Evolutionary conservation across 192 early-diverging fungal species (phyloP).

Genomic region (Podila epicladia): DNA sequence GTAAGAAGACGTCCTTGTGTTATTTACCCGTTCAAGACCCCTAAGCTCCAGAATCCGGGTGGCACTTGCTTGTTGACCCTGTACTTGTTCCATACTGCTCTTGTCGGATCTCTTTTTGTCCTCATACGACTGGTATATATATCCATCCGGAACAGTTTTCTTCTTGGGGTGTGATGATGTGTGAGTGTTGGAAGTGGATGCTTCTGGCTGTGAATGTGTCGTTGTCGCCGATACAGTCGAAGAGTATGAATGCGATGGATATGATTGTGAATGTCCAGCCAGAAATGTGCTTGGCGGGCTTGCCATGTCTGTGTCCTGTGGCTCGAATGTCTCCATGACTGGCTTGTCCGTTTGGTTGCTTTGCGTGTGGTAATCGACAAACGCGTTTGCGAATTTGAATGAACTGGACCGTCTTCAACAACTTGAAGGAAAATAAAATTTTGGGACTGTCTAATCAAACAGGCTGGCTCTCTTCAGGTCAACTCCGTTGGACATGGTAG

Average conservation of each 20-base stretch:
- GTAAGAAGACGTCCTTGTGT: background rate
- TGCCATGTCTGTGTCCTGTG: conserved; percentile 40
- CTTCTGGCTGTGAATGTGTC: background rate
- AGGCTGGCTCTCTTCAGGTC: no score
- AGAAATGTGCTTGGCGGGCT: conserved; percentile 30
- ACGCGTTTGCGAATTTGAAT: background rate
- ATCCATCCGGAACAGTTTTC: conserved; percentile 30
- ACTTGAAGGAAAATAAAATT: no score
- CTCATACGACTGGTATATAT: conserved; percentile 42
- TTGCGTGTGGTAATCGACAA: background rate
- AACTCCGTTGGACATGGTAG: no score
- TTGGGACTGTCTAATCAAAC: no score
- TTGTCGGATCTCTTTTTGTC: conserved; percentile 3
- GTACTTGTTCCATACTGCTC: background rate
- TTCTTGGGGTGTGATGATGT: conserved; percentile 4
- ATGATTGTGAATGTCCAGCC: background rate
- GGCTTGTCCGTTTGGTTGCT: background rate
- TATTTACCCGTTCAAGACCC: conserved; percentile 39
- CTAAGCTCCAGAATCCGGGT: conserved; percentile 39
- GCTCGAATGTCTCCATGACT: conserved; percentile 16
- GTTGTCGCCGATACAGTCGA: background rate
- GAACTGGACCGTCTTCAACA: background rate
- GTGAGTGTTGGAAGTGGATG: background rate
- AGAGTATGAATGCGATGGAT: background rate
- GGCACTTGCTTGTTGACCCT: conserved; percentile 23